Percentiles rank a stretch among this genome's conserved stretches.
Conservation (phyloP, 192 early-diverging fungal species). For the Coemansia sp. region DNA sequence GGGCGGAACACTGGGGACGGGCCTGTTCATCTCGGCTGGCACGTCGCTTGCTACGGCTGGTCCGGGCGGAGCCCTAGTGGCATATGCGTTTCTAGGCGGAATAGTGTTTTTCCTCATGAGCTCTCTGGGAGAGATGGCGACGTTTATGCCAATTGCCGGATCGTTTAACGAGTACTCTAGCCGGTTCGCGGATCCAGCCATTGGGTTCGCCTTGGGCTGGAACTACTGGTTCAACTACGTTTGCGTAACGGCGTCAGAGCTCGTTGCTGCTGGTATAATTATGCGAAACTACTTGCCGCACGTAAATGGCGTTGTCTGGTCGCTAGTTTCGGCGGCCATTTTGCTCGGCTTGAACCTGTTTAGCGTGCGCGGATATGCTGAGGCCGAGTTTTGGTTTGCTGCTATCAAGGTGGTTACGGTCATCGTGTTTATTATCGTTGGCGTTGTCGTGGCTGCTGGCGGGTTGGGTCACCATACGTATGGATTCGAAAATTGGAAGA, state of each 20-base stretch:
- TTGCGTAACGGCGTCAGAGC: slow-evolving; percentile 77
- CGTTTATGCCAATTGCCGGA: slow-evolving; percentile 80
- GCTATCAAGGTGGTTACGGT: slow-evolving; percentile 83
- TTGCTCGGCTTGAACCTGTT: slow-evolving; percentile 75
- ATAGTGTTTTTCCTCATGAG: slow-evolving; percentile 77
- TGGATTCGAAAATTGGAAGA: slow-evolving; percentile 69
- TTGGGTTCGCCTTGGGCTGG: slow-evolving; percentile 75
- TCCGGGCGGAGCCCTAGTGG: slow-evolving; percentile 77
- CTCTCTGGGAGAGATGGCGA: slow-evolving; percentile 85
- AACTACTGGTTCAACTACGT: slow-evolving; percentile 75
- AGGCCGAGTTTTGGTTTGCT: slow-evolving; percentile 84
- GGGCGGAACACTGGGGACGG: slow-evolving; percentile 81
- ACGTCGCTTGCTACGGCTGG: slow-evolving; percentile 76
- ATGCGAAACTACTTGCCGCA: slow-evolving; percentile 69
- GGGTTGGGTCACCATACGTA: slow-evolving; percentile 61
- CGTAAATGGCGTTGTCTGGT: slow-evolving; percentile 46
- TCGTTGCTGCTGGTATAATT: slow-evolving; percentile 80
- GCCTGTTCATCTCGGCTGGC: slow-evolving; percentile 84
- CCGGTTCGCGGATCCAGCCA: slow-evolving; percentile 82
- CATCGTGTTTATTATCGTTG: slow-evolving; percentile 80
- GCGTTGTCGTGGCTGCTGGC: slow-evolving; percentile 68
- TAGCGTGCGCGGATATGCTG: slow-evolving; percentile 82
- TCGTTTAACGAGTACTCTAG: slow-evolving; percentile 79
- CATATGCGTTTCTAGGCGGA: slow-evolving; percentile 70
- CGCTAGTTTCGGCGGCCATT: slow-evolving; percentile 58